A percentile compares a stretch with the other conserved stretches of the same genome.
Conservation (phyloP, 2,329 filamentous ascomycete genomes). For the Incumbomyces delicatus region DNA sequence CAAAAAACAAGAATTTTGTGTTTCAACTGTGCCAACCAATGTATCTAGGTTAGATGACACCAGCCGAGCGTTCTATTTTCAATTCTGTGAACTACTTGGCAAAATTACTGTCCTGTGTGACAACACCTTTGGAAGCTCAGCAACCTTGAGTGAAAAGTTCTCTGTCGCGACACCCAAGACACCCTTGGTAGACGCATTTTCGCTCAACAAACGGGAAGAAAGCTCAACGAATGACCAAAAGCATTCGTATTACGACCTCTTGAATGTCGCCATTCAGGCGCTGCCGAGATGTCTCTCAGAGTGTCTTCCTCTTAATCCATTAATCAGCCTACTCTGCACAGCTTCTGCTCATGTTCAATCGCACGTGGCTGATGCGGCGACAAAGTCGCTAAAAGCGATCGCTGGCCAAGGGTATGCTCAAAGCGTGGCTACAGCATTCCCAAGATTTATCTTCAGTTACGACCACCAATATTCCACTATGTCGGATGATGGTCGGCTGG, state of each 20-base stretch:
- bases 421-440: constrained; percentile 92
- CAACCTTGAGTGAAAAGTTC: constrained; percentile 91
- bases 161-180: constrained; percentile 65
- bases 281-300: constrained; percentile 85
- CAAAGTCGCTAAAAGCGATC: constrained; percentile 88
- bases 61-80: constrained; percentile 73
- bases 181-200: constrained; percentile 88
- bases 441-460: constrained; percentile 96
- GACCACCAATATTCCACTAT: constrained; percentile 96
- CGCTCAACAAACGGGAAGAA: constrained; percentile 75
- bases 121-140: constrained; percentile 92
- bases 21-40: constrained; percentile 40
- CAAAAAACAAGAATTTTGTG: constrained; percentile 14
- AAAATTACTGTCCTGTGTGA: constrained; percentile 96
- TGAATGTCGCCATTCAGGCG: constrained; percentile 92
- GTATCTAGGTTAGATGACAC: constrained; percentile 58
- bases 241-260: constrained; percentile 87
- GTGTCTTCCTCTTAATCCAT: constrained; percentile 81
- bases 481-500: constrained; percentile 94
- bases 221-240: constrained; percentile 69
- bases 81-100: constrained; percentile 89
- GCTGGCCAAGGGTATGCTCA: constrained; percentile 87
- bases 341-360: constrained; percentile 91
- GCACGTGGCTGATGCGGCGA: constrained; percentile 85
- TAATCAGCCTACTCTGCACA: constrained; percentile 91